Base-by-base conservation (phyloP, 2,329 filamentous ascomycete genomes). In the Xylariaceae sp. region DNA sequence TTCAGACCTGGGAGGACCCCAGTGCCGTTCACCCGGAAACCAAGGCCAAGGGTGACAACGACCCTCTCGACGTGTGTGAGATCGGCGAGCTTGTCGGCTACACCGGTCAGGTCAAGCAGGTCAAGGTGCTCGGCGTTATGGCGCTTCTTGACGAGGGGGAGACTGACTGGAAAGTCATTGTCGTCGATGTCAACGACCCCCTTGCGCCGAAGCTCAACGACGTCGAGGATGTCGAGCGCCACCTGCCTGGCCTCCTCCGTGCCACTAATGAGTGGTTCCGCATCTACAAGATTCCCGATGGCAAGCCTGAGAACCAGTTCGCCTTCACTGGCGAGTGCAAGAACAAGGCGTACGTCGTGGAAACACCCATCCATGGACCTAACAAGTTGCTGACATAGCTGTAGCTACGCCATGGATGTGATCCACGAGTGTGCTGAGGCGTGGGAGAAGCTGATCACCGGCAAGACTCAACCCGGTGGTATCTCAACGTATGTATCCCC, bases 211-310 rank as follows among this genome's bases (percentile, higher is more conserved):
- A 95, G 83, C 86, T 98, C 68, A 92, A 98, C 76, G 92, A 97
- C 70, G 85, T 97, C 55, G 93, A 97, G 82, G 93, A 98, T 68
- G 93, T 98, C 60, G 93, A 98, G 82, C 86, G 92, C 67, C 93
- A 97, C 77, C 85, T 98, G 48, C 93, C 93, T 50, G 93, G 93
- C 62, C 88, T 98, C 49, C 82, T 98, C 69, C 87, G 93, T 60
- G 93, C 93, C 67, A 97, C 92, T 68, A 98, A 98, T 68, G 93
- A 98, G 80, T 98, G 93, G 93, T 98, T 98, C 90, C 90, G 93
- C 72, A 98, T 98, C 83, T 98, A 98, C 86, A 98, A 98, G 82
- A 98, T 98, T 74, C 93, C 93, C 67, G 93, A 98, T 68, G 93
- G 93, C 80, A 98, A 98, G 90, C 91, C 92, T 64, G 93, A 98